Evolutionary conservation across 2,329 filamentous ascomycete species (phyloP), one percentile per base, ranked within the genome.

Genomic region (Alternaria conjuncta): DNA sequence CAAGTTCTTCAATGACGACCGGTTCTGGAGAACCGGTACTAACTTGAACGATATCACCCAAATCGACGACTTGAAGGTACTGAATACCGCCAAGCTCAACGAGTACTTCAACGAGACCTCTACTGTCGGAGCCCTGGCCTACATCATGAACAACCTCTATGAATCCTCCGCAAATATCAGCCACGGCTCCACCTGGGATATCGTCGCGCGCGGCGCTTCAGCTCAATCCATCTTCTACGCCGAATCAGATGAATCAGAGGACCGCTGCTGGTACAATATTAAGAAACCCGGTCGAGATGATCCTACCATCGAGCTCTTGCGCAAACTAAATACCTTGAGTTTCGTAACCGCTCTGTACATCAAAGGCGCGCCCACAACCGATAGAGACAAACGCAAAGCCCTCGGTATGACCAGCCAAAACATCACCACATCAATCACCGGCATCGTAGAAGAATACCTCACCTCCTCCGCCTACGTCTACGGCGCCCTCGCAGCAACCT

Each of bases 391-490:
- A 11, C 67, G 68, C 51, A 20, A 50, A 7, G 54, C 46, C 3
- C 25, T 15, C 0, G 55, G 50, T 26, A 66, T 71, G 63, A 18
- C 58, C 10, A 58, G 44, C 26, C 70, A 72, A 46, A 61, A 55
- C 20, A 58, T 71, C 3, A 45, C 49, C 9, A 60, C 60, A 0
- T 50, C 58, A 13, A 64, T 72, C 13, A 70, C 70, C 15, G 69
- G 71, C 51, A 71, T 73, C 32, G 71, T 73, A 7, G 71, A 74
- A 43, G 64, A 71, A 55, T 79, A 78, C 66, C 56, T 50, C 2
- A 79, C 76, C 0, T 61, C 75, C 26, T 70, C 65, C 32, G 36
- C 18, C 10, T 79, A 74, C 65, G 72, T 79, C 55, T 73, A 57
- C 26, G 76, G 71, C 50, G 77, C 77, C 3, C 65, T 79, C 5